Conservation (phyloP, 2,329 filamentous ascomycete species). For the Verticillium nonalfalfae region DNA sequence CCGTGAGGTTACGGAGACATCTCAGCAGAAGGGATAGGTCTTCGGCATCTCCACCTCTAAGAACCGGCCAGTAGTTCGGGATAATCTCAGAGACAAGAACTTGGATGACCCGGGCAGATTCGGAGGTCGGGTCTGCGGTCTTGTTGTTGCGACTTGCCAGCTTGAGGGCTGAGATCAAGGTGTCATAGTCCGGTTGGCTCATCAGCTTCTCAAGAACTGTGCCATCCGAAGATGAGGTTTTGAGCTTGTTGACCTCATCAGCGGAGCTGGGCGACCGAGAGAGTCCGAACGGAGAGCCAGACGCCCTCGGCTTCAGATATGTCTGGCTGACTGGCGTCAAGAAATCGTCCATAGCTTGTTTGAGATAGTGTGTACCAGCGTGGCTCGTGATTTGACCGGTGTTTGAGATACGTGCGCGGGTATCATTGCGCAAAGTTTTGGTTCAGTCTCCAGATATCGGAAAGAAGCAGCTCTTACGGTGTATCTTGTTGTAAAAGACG, state of each 20-base stretch:
- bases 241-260: constrained; percentile 2
- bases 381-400: neutral
- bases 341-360: constrained; percentile 44
- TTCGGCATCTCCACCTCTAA: constrained; percentile 39
- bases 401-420: neutral
- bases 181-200: constrained; percentile 54
- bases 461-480: neutral
- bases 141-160: constrained; percentile 41
- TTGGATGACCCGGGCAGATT: constrained; percentile 69
- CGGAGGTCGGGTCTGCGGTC: constrained; percentile 57
- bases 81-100: constrained; percentile 67
- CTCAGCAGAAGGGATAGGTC: constrained; percentile 47
- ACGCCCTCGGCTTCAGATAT: constrained; percentile 32
- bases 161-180: constrained; percentile 43
- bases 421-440: neutral
- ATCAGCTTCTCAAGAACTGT: constrained; percentile 46
- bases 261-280: constrained; percentile 16
- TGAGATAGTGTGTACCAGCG: neutral
- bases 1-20: constrained; percentile 67
- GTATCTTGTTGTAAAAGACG: neutral
- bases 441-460: neutral
- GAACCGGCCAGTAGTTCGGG: constrained; percentile 72
- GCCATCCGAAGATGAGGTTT: neutral
- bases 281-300: constrained; percentile 25
- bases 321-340: constrained; percentile 48